A percentile compares a stretch with the other conserved stretches of the same genome.
Conservation (phyloP, 345 rosid species). For the Lagerstroemia speciosa region DNA sequence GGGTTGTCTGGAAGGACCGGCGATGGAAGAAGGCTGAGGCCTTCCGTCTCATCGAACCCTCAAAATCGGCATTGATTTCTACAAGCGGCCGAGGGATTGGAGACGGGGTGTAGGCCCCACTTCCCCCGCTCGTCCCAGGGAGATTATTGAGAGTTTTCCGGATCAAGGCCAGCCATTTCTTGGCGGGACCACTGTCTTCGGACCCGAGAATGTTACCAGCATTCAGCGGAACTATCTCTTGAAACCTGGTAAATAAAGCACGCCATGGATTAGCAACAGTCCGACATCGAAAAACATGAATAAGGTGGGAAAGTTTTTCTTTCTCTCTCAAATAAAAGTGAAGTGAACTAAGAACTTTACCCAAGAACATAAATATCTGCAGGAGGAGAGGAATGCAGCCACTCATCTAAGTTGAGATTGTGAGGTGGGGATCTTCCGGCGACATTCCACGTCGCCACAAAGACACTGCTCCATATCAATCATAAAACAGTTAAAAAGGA, state of each 20-base stretch:
- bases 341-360: conserved; percentile 25
- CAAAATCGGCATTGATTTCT: conserved; percentile 90
- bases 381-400: conserved; percentile 95
- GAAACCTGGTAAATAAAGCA: conserved; percentile 46
- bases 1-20: conserved; percentile 81
- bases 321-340: not conserved
- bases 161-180: conserved; percentile 82
- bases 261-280: not conserved
- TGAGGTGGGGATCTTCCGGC: conserved; percentile 88
- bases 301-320: not conserved
- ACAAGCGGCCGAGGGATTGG: conserved; percentile 88
- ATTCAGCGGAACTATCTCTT: conserved; percentile 96
- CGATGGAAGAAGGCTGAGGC: conserved; percentile 77
- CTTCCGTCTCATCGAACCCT: conserved; percentile 82
- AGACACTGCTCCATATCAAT: conserved; percentile 46
- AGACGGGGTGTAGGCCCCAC: conserved; percentile 65
- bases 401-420: conserved; percentile 80
- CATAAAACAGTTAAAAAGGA: not conserved
- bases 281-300: not conserved
- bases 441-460: conserved; percentile 94
- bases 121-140: conserved; percentile 79
- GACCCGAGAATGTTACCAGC: conserved; percentile 95
- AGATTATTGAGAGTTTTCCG: conserved; percentile 75
- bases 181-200: conserved; percentile 98
- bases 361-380: conserved; percentile 97